Evolutionary conservation across 2,329 filamentous ascomycete genomes (phyloP), one percentile per base, ranked within the genome.

Genomic region (Neocucurbitaria cava): DNA sequence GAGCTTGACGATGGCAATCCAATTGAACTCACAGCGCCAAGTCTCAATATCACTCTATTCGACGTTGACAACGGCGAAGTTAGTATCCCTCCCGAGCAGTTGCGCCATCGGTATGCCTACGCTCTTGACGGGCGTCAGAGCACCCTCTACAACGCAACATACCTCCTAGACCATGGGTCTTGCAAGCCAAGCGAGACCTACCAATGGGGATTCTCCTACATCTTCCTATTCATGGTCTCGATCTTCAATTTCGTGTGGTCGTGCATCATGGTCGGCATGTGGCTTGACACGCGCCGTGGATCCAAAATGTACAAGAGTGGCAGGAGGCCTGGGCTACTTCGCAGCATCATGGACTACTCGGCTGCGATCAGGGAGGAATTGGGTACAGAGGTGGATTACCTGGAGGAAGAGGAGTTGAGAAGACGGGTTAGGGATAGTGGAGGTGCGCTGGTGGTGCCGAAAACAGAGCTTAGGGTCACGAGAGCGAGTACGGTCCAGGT

Each of bases 161-260:
- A 68, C 24, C 35, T 72, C 11, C 55, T 60, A 33, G 42, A 50
- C 2, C 59, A 71, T 43, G 64, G 68, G 21, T 68, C 68, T 3
- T 73, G 70, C 47, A 67, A 71, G 33, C 68, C 70, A 7, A 64
- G 54, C 39, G 69, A 72, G 20, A 71, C 63, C 8, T 73, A 73
- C 43, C 69, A 72, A 44, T 73, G 70, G 70, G 70, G 70, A 0
- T 73, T 73, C 47, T 73, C 70, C 0, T 73, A 74, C 53, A 72
- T 73, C 8, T 74, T 74, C 50, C 55, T 74, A 7, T 72, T 73
- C 58, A 71, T 71, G 69, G 56, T 74, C 0, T 64, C 62, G 9
- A 73, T 72, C 4, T 72, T 72, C 55, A 71, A 72, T 39, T 74
- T 71, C 44, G 40, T 73, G 21, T 74, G 71, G 70, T 49, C 56